Evolutionary conservation across 164 flowering plant species (phyloP).

Genomic region (Warburgia ugandensis): DNA sequence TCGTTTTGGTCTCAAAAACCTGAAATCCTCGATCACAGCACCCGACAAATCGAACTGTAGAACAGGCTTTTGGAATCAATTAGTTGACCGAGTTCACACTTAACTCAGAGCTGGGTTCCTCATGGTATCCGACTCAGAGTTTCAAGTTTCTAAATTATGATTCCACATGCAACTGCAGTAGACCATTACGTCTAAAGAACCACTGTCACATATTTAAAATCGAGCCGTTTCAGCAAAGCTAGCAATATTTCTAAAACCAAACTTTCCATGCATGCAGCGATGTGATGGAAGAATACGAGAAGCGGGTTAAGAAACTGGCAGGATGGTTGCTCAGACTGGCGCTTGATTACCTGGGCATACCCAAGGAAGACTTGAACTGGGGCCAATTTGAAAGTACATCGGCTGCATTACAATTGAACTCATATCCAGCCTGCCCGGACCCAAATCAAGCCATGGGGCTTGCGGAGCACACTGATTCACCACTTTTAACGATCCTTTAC

Average conservation of each 20-base stretch:
- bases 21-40: too few species aligned
- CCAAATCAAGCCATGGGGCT: slow-evolving; percentile 94
- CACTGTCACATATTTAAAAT: too few species aligned
- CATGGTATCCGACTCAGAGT: too few species aligned
- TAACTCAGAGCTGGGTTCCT: too few species aligned
- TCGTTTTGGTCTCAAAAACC: too few species aligned
- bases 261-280: slow-evolving; percentile 32
- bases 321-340: slow-evolving; percentile 45
- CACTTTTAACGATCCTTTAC: slow-evolving; percentile 76
- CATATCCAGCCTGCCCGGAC: slow-evolving; percentile 90
- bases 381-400: slow-evolving; percentile 27
- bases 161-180: too few species aligned
- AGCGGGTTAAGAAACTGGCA: slow-evolving; percentile 59
- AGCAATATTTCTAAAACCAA: background rate
- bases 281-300: slow-evolving; percentile 58
- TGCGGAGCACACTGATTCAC: slow-evolving; percentile 87
- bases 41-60: too few species aligned
- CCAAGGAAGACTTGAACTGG: slow-evolving; percentile 55
- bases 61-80: too few species aligned
- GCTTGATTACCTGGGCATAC: slow-evolving; percentile 55
- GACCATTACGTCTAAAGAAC: too few species aligned
- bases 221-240: too few species aligned
- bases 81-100: too few species aligned
- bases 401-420: slow-evolving; percentile 59
- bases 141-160: too few species aligned